phyloP scores from a whole-genome alignment of 345 rosid species.

The Aethionema arabicum region DNA sequence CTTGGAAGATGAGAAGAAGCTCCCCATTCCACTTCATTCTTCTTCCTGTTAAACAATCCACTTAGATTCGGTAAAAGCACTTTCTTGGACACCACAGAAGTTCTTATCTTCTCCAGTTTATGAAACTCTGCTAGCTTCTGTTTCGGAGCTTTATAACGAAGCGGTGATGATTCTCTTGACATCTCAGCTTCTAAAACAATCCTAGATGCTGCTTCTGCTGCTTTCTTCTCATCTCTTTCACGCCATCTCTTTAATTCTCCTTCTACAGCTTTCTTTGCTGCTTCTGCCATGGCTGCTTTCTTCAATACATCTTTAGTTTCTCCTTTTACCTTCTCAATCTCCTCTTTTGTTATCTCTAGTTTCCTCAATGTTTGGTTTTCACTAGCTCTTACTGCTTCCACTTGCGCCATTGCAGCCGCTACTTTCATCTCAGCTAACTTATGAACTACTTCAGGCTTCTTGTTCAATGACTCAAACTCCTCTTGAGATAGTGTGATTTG shows the following conservation, averaged over 20 bases:
- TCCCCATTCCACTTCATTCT: constrained; percentile 82
- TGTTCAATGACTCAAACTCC: constrained; percentile 71
- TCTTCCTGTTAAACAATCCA: constrained; percentile 70
- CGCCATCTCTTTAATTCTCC: constrained; percentile 94
- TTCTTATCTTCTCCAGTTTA: constrained; percentile 65
- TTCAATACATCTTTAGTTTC: constrained; percentile 69
- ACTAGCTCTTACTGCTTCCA: constrained; percentile 91
- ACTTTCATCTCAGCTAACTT: constrained; percentile 87
- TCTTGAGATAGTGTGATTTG: constrained; percentile 77
- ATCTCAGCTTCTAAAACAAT: constrained; percentile 70
- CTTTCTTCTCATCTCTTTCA: constrained; percentile 86
- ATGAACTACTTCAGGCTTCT: constrained; percentile 72
- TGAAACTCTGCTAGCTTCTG: constrained; percentile 43
- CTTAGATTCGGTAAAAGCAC: constrained; percentile 60
- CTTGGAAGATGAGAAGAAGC: constrained; percentile 79
- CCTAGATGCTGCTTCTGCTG: constrained; percentile 71
- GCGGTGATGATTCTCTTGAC: constrained; percentile 63
- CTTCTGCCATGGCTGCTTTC: constrained; percentile 94
- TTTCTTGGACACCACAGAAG: constrained; percentile 56
- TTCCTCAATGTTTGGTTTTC: constrained; percentile 82
- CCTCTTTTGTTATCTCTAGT: constrained; percentile 63
- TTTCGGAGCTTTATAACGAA: constrained; percentile 50
- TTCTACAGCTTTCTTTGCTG: constrained; percentile 88
- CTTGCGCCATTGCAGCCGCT: constrained; percentile 93
- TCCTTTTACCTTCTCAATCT: constrained; percentile 70